Evolutionary conservation across 257 asterid genomes (phyloP).

Genomic region (Solanum bukasovii): DNA sequence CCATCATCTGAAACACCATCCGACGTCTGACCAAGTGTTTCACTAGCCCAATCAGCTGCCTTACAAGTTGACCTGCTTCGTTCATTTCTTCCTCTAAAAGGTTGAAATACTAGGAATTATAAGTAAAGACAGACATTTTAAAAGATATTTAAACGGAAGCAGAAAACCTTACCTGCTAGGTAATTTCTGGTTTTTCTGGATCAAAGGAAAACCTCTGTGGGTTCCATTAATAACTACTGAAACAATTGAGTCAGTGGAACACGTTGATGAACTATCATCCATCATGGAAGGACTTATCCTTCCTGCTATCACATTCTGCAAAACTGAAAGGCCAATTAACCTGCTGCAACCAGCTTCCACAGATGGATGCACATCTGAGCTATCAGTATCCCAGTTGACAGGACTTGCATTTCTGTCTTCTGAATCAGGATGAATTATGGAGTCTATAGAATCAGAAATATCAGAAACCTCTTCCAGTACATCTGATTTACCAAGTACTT

Average conservation of each 20-base stretch:
- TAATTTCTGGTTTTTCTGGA: constrained; percentile 38
- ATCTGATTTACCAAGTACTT: constrained; percentile 34
- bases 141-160: neutral
- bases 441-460: constrained; percentile 64
- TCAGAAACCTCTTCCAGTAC: constrained; percentile 59
- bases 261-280: constrained; percentile 86
- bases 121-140: neutral
- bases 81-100: constrained; percentile 41
- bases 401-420: constrained; percentile 56
- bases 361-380: neutral
- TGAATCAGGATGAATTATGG: constrained; percentile 37
- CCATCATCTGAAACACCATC: constrained; percentile 29
- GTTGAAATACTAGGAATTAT: neutral
- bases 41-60: constrained; percentile 28
- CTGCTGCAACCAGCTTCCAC: neutral
- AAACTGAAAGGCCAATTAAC: neutral
- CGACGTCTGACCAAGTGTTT: constrained; percentile 24
- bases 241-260: constrained; percentile 78
- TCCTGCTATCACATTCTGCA: neutral
- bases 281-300: neutral
- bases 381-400: constrained; percentile 43
- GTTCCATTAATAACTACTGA: constrained; percentile 30
- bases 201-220: constrained; percentile 17
- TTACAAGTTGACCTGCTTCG: constrained; percentile 32
- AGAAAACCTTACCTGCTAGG: constrained; percentile 7